Conservation (phyloP, 169 alveolate species). For the Plasmodium vivax region DNA sequence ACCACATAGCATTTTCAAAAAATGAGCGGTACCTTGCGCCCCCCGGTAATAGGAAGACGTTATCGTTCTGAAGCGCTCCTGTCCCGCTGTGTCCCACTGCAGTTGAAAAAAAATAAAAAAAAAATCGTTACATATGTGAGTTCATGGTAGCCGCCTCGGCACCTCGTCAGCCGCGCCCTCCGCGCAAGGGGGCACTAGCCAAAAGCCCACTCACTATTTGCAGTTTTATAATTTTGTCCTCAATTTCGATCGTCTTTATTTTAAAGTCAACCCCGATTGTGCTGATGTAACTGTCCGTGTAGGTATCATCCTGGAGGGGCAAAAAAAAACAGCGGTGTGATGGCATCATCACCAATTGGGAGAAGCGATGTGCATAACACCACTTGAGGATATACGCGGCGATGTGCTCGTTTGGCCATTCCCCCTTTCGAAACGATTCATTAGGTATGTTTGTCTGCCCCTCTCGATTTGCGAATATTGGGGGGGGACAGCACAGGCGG, state of each 20-base stretch:
- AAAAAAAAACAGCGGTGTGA: background rate
- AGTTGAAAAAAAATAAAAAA: background rate
- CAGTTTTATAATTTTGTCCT: constrained; percentile 89
- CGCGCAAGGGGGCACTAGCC: background rate
- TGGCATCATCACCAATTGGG: background rate
- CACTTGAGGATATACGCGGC: background rate
- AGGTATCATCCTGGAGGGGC: constrained; percentile 90
- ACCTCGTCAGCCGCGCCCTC: background rate
- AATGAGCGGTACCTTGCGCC: constrained; percentile 89
- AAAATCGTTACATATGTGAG: background rate
- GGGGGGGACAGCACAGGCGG: background rate
- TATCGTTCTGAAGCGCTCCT: constrained; percentile 95
- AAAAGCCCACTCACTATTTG: constrained; percentile 82
- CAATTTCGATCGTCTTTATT: constrained; percentile 90
- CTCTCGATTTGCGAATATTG: background rate
- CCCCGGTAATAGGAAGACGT: constrained; percentile 96
- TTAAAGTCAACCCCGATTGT: constrained; percentile 94
- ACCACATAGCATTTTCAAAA: too few relatives aligned
- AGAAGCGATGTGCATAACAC: background rate
- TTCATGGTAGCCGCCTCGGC: background rate
- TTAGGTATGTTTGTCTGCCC: background rate
- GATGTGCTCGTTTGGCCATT: background rate
- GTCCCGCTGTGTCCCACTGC: constrained; percentile 98
- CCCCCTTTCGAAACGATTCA: background rate
- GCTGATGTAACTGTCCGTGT: constrained; percentile 89